These are phyloP conservation scores for Ogataea naganishii DNA, from an alignment of 805 yeast genomes.

Conservation along the genomic window DNA sequence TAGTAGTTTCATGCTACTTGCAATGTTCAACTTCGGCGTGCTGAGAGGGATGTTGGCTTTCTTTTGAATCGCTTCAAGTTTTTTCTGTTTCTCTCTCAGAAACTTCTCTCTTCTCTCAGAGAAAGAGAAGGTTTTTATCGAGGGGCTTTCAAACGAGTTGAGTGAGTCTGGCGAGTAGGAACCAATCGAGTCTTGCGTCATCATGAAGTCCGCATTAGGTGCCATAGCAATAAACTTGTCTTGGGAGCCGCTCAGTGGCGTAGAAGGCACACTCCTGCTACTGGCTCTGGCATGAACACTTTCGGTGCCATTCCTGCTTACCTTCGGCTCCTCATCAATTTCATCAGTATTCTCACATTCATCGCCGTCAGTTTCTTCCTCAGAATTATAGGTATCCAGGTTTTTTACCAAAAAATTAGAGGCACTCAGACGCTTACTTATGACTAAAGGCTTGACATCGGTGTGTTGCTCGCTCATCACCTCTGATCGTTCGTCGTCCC, in stretches of 20 bases:
- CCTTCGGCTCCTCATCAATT: background rate
- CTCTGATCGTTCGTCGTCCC: conserved; percentile 30
- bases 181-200: conserved; percentile 18
- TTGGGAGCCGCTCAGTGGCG: conserved; percentile 4
- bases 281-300: conserved; percentile 15
- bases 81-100: conserved; percentile 5
- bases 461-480: conserved; percentile 32
- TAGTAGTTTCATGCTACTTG: conserved; percentile 11
- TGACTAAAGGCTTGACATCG: conserved; percentile 16
- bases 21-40: conserved; percentile 30
- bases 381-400: conserved; percentile 20
- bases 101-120: conserved; percentile 13
- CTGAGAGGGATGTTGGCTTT: conserved; percentile 28
- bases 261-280: conserved; percentile 14
- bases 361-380: background rate
- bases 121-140: conserved; percentile 12
- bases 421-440: conserved; percentile 18
- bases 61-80: conserved; percentile 9
- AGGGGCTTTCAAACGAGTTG: conserved; percentile 9
- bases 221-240: conserved; percentile 6
- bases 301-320: background rate
- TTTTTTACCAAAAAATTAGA: conserved; percentile 23
- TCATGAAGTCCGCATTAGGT: conserved; percentile 9
- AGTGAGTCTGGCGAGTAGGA: conserved; percentile 18
- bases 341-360: conserved; percentile 5